Conservation (phyloP, 2,329 filamentous ascomycete genomes). For the Fusarium sulawesiense region DNA sequence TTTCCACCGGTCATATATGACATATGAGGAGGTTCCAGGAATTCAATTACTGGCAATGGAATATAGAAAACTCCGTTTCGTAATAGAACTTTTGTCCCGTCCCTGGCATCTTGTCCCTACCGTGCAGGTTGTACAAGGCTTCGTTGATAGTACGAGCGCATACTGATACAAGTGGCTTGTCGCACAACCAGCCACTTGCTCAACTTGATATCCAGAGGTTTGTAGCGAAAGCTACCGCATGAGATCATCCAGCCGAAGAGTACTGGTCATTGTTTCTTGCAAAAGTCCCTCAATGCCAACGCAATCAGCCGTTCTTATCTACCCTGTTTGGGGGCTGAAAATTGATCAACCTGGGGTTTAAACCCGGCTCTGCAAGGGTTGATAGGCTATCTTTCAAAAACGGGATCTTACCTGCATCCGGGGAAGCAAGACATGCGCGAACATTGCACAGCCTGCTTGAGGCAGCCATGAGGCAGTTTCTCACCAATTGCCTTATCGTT, state of each 20-base stretch:
- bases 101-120: too few relatives aligned
- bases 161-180: background rate
- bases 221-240: too few relatives aligned
- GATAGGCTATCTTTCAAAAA: slow-evolving; percentile 2
- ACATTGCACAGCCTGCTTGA: slow-evolving; percentile 14
- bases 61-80: background rate
- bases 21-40: too few relatives aligned
- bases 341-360: background rate
- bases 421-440: background rate
- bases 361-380: background rate
- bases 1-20: too few relatives aligned
- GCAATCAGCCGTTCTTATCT: background rate
- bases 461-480: slow-evolving; percentile 18
- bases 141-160: background rate
- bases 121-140: background rate
- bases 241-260: too few relatives aligned
- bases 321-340: background rate
- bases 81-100: too few relatives aligned
- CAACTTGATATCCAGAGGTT: background rate
- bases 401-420: slow-evolving; percentile 1
- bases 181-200: background rate
- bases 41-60: too few relatives aligned
- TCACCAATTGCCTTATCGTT: background rate
- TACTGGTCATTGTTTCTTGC: background rate
- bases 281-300: background rate